These are phyloP conservation scores for Paraphaeosphaeria minitans DNA, from an alignment of 2,329 filamentous ascomycete species.

Conservation along the genomic window DNA sequence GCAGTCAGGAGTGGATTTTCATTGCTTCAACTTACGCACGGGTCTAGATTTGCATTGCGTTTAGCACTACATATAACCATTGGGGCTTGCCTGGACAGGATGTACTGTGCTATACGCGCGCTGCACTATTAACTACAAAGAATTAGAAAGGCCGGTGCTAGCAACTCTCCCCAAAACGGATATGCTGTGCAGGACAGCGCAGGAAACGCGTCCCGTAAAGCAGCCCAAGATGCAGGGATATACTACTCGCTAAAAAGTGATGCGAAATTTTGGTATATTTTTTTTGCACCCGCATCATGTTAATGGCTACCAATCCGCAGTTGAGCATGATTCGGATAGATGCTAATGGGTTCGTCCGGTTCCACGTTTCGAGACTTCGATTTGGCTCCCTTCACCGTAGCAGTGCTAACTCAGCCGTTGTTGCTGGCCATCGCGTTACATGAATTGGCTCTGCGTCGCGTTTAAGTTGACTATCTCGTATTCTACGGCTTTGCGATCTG, in stretches of 20 bases:
- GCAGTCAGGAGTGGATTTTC: not conserved
- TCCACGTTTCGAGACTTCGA: not conserved
- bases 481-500: slow-evolving; percentile 9
- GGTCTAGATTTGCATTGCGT: not conserved
- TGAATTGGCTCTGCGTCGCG: slow-evolving; percentile 10
- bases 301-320: not conserved
- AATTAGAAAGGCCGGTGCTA: not conserved
- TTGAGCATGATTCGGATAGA: no score
- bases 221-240: not conserved
- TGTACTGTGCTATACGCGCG: not conserved
- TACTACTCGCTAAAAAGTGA: no score
- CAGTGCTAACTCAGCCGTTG: slow-evolving; percentile 2
- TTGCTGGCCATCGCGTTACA: slow-evolving; percentile 12
- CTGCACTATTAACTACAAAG: not conserved
- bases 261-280: not conserved
- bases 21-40: not conserved
- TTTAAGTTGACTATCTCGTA: slow-evolving; percentile 15
- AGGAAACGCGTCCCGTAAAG: not conserved
- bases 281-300: not conserved
- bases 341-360: not conserved
- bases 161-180: not conserved
- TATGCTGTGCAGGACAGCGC: not conserved
- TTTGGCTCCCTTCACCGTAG: not conserved
- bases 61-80: not conserved
- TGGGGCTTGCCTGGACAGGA: not conserved